Conservation (phyloP, 306 rosid species). For the Glycine latifolia region DNA sequence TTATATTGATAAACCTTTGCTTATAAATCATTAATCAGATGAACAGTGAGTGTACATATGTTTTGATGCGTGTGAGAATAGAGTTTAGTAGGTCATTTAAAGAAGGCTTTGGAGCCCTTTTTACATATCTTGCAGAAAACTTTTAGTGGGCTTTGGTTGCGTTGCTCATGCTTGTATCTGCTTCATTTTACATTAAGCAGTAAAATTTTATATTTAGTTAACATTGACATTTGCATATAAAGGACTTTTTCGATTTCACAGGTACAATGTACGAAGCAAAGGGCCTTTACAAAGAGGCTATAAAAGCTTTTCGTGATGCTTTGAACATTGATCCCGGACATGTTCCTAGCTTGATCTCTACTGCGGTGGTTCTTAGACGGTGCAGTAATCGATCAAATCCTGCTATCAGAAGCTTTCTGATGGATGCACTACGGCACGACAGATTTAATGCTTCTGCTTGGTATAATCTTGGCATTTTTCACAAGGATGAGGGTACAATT, state of each 20-base stretch:
- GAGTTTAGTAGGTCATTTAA: background rate
- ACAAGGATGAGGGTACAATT: conserved; percentile 58
- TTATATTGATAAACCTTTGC: conserved; percentile 3
- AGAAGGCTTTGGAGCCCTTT: conserved; percentile 7
- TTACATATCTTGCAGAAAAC: background rate
- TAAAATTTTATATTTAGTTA: conserved; percentile 21
- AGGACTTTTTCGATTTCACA: conserved; percentile 44
- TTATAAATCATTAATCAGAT: background rate
- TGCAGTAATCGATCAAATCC: conserved; percentile 55
- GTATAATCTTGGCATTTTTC: conserved; percentile 80
- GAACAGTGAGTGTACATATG: background rate
- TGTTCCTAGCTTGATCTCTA: conserved; percentile 83
- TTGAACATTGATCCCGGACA: conserved; percentile 72
- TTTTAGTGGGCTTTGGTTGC: background rate
- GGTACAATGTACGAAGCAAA: conserved; percentile 73
- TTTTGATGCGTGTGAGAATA: background rate
- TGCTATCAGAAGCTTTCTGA: conserved; percentile 69
- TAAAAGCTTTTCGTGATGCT: conserved; percentile 65
- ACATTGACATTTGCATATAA: background rate
- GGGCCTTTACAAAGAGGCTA: conserved; percentile 75
- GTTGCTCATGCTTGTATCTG: conserved; percentile 13
- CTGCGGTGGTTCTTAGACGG: conserved; percentile 65
- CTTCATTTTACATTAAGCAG: conserved; percentile 18
- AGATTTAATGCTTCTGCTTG: conserved; percentile 76
- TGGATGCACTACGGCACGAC: conserved; percentile 77